Conservation (phyloP, 768 basidiomycete species). For the Hydnum rufescens region DNA sequence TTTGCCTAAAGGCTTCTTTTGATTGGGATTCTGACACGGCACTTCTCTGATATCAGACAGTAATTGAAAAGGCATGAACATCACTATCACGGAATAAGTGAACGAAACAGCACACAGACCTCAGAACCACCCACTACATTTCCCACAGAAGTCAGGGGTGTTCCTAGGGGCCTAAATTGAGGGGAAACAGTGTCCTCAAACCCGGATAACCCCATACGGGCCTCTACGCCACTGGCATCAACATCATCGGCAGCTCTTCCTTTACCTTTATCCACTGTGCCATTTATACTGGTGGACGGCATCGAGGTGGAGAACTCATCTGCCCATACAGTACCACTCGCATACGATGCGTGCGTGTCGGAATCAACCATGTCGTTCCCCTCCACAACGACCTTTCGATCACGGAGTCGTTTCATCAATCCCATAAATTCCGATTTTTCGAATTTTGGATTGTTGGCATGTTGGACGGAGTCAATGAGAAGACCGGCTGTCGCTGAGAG, state of each 20-base stretch:
- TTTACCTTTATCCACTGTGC: constrained; percentile 44
- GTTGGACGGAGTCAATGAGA: constrained; percentile 51
- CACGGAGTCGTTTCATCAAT: constrained; percentile 70
- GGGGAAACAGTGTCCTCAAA: too few relatives aligned
- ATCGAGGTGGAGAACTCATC: constrained; percentile 11
- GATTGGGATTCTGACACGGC: neutral
- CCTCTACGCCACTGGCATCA: too few relatives aligned
- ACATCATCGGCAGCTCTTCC: constrained; percentile 36
- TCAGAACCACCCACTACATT: too few relatives aligned
- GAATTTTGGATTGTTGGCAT: constrained; percentile 66
- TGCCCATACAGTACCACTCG: constrained; percentile 13
- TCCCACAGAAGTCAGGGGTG: too few relatives aligned
- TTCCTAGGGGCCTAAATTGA: too few relatives aligned
- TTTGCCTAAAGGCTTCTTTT: neutral
- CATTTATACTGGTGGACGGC: neutral
- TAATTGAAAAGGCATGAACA: too few relatives aligned
- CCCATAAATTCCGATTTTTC: constrained; percentile 65
- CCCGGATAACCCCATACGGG: too few relatives aligned
- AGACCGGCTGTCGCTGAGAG: constrained; percentile 64
- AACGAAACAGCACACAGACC: too few relatives aligned
- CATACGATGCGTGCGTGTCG: constrained; percentile 4
- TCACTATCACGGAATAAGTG: too few relatives aligned
- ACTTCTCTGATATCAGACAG: neutral
- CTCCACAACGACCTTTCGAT: constrained; percentile 56
- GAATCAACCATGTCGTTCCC: constrained; percentile 50